Conservation (phyloP, 148 eudicot genomes). For the Drosera capensis region DNA sequence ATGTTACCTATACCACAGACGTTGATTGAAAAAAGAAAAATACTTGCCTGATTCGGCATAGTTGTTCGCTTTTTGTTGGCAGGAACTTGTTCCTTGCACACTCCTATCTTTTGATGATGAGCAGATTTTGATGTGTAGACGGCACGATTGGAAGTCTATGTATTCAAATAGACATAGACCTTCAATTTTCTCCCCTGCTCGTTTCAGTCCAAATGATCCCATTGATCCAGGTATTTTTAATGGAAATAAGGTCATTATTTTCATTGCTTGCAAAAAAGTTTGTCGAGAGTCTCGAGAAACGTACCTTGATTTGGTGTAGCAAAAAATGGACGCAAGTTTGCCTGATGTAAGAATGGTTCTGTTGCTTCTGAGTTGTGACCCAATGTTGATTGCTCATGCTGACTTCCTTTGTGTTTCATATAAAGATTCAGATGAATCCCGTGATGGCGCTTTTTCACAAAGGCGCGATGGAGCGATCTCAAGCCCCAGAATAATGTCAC, state of each 20-base stretch:
- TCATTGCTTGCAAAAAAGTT: not conserved
- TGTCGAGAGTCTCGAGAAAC: no score
- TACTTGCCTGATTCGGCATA: no score
- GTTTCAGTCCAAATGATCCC: slow-evolving; percentile 2
- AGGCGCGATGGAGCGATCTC: slow-evolving; percentile 14
- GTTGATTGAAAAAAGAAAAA: no score
- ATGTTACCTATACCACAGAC: no score
- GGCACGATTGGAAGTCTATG: slow-evolving; percentile 80
- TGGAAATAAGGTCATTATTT: no score
- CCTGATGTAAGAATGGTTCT: not conserved
- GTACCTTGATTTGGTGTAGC: not conserved
- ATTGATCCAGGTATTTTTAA: slow-evolving; percentile 28
- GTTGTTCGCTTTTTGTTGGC: slow-evolving; percentile 3
- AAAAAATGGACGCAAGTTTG: no score
- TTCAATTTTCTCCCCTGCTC: slow-evolving; percentile 6
- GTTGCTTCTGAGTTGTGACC: not conserved
- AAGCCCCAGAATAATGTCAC: slow-evolving; percentile 78
- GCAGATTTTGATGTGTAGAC: slow-evolving; percentile 94
- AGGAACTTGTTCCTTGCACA: slow-evolving; percentile 90
- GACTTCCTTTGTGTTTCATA: not conserved
- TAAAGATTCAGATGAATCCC: slow-evolving; percentile 7
- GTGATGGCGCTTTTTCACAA: slow-evolving; percentile 9
- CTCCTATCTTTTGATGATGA: slow-evolving; percentile 83
- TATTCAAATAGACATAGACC: slow-evolving; percentile 24
- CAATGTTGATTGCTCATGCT: not conserved